Percentiles rank a stretch among this genome's conserved stretches.
Conservation (phyloP, 2,329 filamentous ascomycete genomes). For the Pseudophaeomoniella oleicola region DNA sequence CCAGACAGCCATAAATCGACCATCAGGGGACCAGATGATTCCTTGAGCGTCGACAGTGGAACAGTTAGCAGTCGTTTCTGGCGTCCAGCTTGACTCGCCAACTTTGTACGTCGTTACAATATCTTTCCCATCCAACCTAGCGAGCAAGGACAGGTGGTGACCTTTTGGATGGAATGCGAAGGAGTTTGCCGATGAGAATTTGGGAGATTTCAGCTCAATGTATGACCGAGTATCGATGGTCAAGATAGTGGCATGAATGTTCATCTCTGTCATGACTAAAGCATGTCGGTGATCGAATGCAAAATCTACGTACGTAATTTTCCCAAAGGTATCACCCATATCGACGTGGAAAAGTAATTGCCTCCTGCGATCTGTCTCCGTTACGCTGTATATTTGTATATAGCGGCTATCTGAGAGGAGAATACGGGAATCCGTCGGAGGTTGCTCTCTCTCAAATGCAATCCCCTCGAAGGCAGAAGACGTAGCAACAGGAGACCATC, state of each 20-base stretch:
- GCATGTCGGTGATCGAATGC: background rate
- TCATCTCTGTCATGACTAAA: background rate
- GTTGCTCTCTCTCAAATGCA: background rate
- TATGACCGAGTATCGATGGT: background rate
- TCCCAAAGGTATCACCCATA: background rate
- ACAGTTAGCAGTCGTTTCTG: background rate
- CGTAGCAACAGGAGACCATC: background rate
- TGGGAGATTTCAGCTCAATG: background rate
- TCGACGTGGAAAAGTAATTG: background rate
- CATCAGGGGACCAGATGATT: background rate
- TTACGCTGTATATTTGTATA: background rate
- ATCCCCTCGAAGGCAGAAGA: background rate
- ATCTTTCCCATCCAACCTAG: background rate
- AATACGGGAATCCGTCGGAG: background rate
- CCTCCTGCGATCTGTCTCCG: background rate
- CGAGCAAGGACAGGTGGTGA: background rate
- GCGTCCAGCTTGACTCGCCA: background rate
- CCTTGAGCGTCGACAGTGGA: background rate
- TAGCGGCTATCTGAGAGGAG: background rate
- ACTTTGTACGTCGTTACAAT: background rate
- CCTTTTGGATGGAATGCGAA: background rate
- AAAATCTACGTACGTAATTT: background rate
- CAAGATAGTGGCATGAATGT: background rate
- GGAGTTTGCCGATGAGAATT: background rate
- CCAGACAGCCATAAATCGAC: background rate